phyloP scores from a whole-genome alignment of 768 basidiomycete genomes.

The Boletus fagicola region DNA sequence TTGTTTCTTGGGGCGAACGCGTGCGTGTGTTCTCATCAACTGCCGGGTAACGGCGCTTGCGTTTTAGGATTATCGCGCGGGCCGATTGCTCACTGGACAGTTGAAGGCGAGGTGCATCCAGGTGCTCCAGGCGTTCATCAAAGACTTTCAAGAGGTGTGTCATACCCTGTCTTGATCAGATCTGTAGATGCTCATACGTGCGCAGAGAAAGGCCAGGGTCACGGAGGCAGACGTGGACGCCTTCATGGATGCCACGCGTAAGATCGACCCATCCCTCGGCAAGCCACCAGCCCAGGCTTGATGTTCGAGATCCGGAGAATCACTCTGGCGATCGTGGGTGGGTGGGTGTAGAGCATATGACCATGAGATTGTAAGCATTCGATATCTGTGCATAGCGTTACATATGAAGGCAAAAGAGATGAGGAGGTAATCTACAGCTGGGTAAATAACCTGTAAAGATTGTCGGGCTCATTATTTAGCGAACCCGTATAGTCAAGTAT shows the following conservation, averaged over 20 bases:
- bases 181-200: conserved; percentile 6
- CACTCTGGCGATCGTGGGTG: neutral
- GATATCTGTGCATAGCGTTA: conserved; percentile 1
- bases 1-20: no score
- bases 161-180: neutral
- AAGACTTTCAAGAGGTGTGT: conserved; percentile 78
- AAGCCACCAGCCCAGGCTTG: conserved; percentile 28
- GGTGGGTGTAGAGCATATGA: neutral
- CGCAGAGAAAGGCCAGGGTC: conserved; percentile 73
- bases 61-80: conserved; percentile 89
- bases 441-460: conserved; percentile 7
- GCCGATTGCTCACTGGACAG: conserved; percentile 83
- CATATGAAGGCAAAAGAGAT: neutral
- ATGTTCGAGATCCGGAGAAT: neutral
- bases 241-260: conserved; percentile 81
- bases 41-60: neutral
- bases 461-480: neutral
- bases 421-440: conserved; percentile 1
- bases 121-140: conserved; percentile 77
- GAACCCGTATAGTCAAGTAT: neutral
- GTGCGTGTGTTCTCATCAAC: neutral
- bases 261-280: conserved; percentile 61
- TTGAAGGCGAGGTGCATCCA: conserved; percentile 88
- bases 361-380: neutral
- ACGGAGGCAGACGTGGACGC: conserved; percentile 70